Evolutionary conservation across 2,329 filamentous ascomycete genomes (phyloP).

Genomic region (Sphaerulina vaccinii): DNA sequence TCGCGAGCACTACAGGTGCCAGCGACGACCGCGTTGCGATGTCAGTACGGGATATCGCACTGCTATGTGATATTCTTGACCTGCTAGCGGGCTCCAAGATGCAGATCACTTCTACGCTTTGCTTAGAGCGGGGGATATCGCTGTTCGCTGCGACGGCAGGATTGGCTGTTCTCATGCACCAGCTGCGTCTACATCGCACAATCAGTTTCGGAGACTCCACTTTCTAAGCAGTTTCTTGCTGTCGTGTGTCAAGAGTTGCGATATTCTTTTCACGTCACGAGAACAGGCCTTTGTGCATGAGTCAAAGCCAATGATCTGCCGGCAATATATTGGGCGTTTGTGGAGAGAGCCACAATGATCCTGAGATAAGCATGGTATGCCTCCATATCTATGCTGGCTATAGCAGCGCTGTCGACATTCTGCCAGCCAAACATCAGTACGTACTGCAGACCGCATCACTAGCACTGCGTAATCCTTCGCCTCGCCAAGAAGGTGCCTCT

Average conservation of each 20-base stretch:
- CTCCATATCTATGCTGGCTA: slow-evolving; percentile 10
- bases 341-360: slow-evolving; percentile 6
- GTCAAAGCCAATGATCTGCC: slow-evolving; percentile 16
- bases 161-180: slow-evolving; percentile 8
- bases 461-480: neutral
- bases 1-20: neutral
- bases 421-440: slow-evolving; percentile 1
- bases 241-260: slow-evolving; percentile 2
- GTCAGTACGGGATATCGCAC: slow-evolving; percentile 7
- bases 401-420: slow-evolving; percentile 5
- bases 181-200: slow-evolving; percentile 8
- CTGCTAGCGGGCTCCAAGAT: slow-evolving; percentile 8
- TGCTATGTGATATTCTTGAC: slow-evolving; percentile 10
- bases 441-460: slow-evolving; percentile 1
- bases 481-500: slow-evolving; percentile 1
- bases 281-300: slow-evolving; percentile 15
- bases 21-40: neutral
- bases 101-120: slow-evolving; percentile 12
- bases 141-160: slow-evolving; percentile 1
- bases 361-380: slow-evolving; percentile 13
- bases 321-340: slow-evolving; percentile 5
- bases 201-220: neutral
- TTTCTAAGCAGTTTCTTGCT: neutral
- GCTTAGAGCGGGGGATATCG: slow-evolving; percentile 1
- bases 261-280: slow-evolving; percentile 11